Percentiles rank a stretch among this genome's conserved stretches.
Evolutionary conservation across 2,329 filamentous ascomycete genomes (phyloP).

Genomic region (Magnaporthiopsis rhizophila): DNA sequence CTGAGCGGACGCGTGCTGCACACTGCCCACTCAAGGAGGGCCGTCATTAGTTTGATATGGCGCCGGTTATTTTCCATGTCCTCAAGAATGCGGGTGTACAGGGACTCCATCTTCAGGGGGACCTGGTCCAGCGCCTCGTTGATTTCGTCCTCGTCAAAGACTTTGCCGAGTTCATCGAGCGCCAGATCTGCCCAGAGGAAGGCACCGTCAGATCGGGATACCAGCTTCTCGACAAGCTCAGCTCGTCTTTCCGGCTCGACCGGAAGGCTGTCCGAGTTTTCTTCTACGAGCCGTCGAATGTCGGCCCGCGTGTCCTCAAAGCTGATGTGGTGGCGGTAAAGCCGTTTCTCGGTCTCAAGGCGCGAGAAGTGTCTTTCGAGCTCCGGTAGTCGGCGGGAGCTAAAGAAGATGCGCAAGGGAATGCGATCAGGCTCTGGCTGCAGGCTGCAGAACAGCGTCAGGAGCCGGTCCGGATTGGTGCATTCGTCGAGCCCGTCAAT

Average conservation of each 20-base stretch:
- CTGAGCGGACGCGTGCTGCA: slow-evolving; percentile 17
- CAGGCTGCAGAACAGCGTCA: slow-evolving; percentile 4
- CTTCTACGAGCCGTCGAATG: slow-evolving; percentile 9
- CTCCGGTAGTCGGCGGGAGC: not conserved
- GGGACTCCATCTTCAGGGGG: slow-evolving; percentile 24
- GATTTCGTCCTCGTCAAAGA: slow-evolving; percentile 22
- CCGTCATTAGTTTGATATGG: slow-evolving; percentile 15
- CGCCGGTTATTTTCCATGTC: slow-evolving; percentile 19
- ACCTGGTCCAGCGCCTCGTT: slow-evolving; percentile 22
- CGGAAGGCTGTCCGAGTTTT: not conserved
- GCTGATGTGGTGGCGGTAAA: not conserved
- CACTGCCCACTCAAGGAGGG: slow-evolving; percentile 19
- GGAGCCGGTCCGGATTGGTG: not conserved
- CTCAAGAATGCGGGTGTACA: slow-evolving; percentile 24
- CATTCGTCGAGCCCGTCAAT: slow-evolving; percentile 24
- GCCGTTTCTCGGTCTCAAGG: not conserved
- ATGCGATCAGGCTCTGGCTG: not conserved
- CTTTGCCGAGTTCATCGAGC: slow-evolving; percentile 20
- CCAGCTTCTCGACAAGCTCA: slow-evolving; percentile 20
- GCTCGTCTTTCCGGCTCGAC: slow-evolving; percentile 13
- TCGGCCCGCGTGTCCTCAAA: slow-evolving; percentile 15
- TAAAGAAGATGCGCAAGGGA: slow-evolving; percentile 7
- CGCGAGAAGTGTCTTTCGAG: not conserved
- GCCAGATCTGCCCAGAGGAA: slow-evolving; percentile 29
- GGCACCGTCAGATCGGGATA: slow-evolving; percentile 25